Conservation (phyloP, 2,329 filamentous ascomycete genomes). For the Neurospora sp. region DNA sequence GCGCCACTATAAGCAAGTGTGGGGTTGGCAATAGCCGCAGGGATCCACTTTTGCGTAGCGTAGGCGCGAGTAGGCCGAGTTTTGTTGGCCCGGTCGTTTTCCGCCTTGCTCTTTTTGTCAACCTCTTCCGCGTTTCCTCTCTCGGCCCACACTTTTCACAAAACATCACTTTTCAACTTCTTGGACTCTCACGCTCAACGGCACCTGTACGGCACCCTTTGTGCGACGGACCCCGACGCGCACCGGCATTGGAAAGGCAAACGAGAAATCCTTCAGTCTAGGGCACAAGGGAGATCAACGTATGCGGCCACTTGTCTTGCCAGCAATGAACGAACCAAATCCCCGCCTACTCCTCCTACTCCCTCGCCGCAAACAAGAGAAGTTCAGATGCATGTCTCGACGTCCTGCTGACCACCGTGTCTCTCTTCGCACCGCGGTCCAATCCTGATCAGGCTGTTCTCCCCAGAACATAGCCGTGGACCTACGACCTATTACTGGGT, state of each 20-base stretch:
- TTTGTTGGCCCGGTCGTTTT: background rate
- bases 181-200: background rate
- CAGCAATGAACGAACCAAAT: background rate
- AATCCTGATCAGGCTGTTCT: background rate
- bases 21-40: background rate
- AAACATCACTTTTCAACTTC: background rate
- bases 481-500: background rate
- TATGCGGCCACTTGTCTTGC: background rate
- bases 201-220: background rate
- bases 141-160: background rate
- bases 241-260: background rate
- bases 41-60: background rate
- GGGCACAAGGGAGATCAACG: background rate
- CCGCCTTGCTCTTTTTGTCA: background rate
- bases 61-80: background rate
- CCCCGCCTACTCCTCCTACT: background rate
- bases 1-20: background rate
- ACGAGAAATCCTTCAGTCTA: background rate
- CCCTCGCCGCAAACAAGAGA: background rate
- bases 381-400: background rate
- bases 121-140: background rate
- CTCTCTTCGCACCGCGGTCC: background rate
- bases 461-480: background rate
- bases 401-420: background rate
- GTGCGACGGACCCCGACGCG: background rate